These are phyloP conservation scores for Aspergillus fischeri DNA, from an alignment of 2,329 filamentous ascomycete species.

Conservation along the genomic window DNA sequence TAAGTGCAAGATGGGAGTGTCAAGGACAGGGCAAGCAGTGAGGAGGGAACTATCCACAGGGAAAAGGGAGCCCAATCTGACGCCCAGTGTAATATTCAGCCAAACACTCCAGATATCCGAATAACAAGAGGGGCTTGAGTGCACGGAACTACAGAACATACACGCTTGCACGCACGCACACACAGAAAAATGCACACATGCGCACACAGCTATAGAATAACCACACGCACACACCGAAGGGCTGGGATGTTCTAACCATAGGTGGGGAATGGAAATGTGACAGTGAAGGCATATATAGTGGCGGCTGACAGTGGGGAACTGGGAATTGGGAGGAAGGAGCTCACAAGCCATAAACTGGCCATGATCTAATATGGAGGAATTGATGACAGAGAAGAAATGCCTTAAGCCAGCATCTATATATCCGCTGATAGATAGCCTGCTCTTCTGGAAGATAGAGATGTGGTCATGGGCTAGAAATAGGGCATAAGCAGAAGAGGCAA, in stretches of 20 bases:
- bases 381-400: background rate
- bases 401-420: background rate
- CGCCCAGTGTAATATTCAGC: background rate
- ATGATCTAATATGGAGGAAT: background rate
- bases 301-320: conserved; percentile 2
- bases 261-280: conserved; percentile 7
- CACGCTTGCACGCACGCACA: background rate
- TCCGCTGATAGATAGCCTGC: background rate
- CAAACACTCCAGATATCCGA: background rate
- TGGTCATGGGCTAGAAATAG: background rate
- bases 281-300: background rate
- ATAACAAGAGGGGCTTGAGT: conserved; percentile 1
- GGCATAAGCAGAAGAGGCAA: background rate
- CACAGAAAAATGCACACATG: conserved; percentile 4
- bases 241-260: background rate
- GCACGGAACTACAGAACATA: conserved; percentile 5
- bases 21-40: background rate
- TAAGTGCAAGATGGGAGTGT: background rate
- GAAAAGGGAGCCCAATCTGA: background rate
- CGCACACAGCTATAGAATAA: background rate
- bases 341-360: background rate
- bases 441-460: background rate
- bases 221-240: background rate
- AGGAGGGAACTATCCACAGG: background rate
- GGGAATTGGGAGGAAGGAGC: background rate